Evolutionary conservation across 352 stramenopile species (phyloP), one percentile per base, ranked within the genome.

Genomic region (Phytophthora fragariae): DNA sequence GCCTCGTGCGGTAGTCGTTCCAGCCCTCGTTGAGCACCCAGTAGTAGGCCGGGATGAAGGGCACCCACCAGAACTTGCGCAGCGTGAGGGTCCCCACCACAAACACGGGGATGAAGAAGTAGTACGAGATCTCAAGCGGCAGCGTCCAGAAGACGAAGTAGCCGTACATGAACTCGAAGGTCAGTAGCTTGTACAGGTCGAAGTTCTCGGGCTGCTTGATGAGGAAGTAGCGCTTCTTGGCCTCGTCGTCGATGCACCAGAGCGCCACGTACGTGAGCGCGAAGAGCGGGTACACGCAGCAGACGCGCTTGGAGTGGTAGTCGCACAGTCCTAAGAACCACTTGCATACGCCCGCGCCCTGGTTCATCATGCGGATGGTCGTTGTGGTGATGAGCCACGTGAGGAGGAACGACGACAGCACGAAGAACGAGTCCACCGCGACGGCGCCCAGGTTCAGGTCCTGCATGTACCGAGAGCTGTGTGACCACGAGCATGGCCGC

Each of bases 361-460:
- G 69, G 35, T 67, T 57, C 3, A 81, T 27, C 62, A 87, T 67
- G 14, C 65, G 50, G 27, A 75, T 70, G 35, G 63, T 74, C 64
- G 84, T 89, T 57, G 75, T 79, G 65, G 85, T 84, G 52, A 86
- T 81, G n/a, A 86, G 76, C 76, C 82, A 83, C 57, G 79, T 88
- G 4, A 88, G 72, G n/a, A 88, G 61, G 49, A 85, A 89, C 21
- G 77, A 79, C 31, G 82, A 89, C 44, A 89, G 61, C 24, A 89
- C 82, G 55, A 89, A 89, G 65, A 89, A 89, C 47, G 67, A 74
- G 68, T 89, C 79, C 27, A 89, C 80, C 3, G 72, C 79, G 2
- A 79, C 61, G 29, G 63, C 68, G 14, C 82, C 82, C 29, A 85
- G 44, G 59, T 83, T 79, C 7, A 82, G 17, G 46, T 77, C 68